Conservation (phyloP, 1,284 basidiomycete species). For the Taiwanofungus camphoratus region DNA sequence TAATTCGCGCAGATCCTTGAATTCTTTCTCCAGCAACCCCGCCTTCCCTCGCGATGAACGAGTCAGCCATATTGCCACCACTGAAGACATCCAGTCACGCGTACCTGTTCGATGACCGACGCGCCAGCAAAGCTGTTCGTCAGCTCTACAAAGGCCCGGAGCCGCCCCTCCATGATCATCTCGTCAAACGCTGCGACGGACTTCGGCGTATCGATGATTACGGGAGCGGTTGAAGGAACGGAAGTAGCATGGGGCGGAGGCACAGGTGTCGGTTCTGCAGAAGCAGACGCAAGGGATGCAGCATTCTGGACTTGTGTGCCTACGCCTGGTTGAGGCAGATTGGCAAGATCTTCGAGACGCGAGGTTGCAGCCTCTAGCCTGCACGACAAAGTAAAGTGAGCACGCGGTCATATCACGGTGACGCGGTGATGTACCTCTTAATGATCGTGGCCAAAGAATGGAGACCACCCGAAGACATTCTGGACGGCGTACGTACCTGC, state of each 20-base stretch:
- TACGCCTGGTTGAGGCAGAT: slow-evolving; percentile 27
- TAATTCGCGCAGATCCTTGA: slow-evolving; percentile 63
- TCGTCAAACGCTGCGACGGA: slow-evolving; percentile 75
- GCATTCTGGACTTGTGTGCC: slow-evolving; percentile 18
- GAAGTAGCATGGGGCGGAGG: slow-evolving; percentile 34
- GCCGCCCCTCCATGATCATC: slow-evolving; percentile 61
- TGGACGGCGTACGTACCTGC: no score
- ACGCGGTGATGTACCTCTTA: slow-evolving; percentile 56
- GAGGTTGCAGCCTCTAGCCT: slow-evolving; percentile 92
- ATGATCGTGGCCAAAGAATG: slow-evolving; percentile 76
- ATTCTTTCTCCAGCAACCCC: slow-evolving; percentile 62
- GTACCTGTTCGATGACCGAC: slow-evolving; percentile 73
- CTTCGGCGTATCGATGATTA: slow-evolving; percentile 45
- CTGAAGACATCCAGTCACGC: slow-evolving; percentile 30
- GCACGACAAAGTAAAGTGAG: slow-evolving; percentile 9
- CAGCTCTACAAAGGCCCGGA: slow-evolving; percentile 71
- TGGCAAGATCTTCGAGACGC: slow-evolving; percentile 87
- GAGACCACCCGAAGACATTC: slow-evolving; percentile 40
- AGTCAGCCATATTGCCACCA: no score
- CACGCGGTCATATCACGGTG: slow-evolving; percentile 5
- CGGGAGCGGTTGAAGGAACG: slow-evolving; percentile 29
- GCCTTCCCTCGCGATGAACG: slow-evolving; percentile 48
- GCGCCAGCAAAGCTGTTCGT: slow-evolving; percentile 71
- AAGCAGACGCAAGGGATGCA: slow-evolving; percentile 29
- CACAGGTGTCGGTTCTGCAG: slow-evolving; percentile 36